phyloP scores from a whole-genome alignment of 331 rosid species.

The Spiraea crenata region DNA sequence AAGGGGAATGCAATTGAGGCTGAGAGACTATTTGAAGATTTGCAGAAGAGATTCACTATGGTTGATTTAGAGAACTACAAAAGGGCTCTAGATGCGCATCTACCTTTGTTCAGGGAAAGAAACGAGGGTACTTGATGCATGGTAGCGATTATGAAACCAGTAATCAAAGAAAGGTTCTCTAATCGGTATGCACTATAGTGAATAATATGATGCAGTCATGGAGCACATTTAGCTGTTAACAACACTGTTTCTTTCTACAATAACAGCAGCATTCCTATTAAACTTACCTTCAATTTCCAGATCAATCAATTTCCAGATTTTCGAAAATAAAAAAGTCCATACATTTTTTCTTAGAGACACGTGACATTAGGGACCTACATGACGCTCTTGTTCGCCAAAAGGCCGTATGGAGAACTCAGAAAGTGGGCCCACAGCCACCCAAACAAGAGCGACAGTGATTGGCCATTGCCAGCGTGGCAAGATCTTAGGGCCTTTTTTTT shows the following conservation, averaged over 20 bases:
- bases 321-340: too few species aligned
- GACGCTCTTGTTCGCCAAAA: too few species aligned
- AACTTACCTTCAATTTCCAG: too few species aligned
- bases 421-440: neutral
- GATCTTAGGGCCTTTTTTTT: neutral
- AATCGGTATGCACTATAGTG: neutral
- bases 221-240: too few species aligned
- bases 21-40: slow-evolving; percentile 31
- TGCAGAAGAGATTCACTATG: slow-evolving; percentile 28
- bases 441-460: neutral
- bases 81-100: slow-evolving; percentile 21
- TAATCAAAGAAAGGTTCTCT: neutral
- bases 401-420: neutral
- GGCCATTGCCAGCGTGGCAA: neutral
- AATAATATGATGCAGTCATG: neutral
- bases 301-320: too few species aligned
- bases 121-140: neutral
- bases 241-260: too few species aligned
- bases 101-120: neutral
- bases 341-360: too few species aligned
- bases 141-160: too few species aligned
- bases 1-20: slow-evolving; percentile 34
- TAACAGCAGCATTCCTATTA: too few species aligned
- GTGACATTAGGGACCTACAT: too few species aligned
- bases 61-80: slow-evolving; percentile 25